phyloP scores from a whole-genome alignment of 345 rosid species.

The Acer negundo region DNA sequence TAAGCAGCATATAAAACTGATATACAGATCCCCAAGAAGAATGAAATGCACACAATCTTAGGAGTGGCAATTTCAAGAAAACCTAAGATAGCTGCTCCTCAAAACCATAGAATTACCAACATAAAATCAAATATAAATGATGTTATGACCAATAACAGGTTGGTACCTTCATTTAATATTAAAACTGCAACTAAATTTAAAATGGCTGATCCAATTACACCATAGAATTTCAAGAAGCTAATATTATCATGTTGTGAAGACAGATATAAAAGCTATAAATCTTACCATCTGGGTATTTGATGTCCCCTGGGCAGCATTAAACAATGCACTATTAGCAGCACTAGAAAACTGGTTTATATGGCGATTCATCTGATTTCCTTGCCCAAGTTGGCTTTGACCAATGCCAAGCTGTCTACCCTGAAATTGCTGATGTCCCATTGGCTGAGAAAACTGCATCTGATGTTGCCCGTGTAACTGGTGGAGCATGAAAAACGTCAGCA shows the following conservation, averaged over 20 bases:
- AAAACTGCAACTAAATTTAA: not conserved
- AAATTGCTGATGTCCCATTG: slow-evolving; percentile 85
- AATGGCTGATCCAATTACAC: not conserved
- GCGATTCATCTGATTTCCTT: slow-evolving; percentile 73
- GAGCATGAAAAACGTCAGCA: not conserved
- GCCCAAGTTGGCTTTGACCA: slow-evolving; percentile 87
- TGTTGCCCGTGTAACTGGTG: slow-evolving; percentile 72
- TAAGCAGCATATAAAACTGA: not conserved
- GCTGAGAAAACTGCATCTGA: slow-evolving; percentile 91
- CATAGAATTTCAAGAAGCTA: not conserved
- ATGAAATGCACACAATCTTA: not conserved
- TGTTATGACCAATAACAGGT: not conserved
- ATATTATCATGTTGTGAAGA: slow-evolving; percentile 6
- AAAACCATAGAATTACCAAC: not conserved
- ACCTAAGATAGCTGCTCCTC: not conserved
- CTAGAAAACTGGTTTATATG: slow-evolving; percentile 79
- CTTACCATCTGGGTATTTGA: slow-evolving; percentile 82
- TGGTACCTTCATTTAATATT: not conserved
- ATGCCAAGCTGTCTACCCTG: slow-evolving; percentile 84
- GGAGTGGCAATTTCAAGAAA: not conserved
- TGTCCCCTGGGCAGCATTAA: slow-evolving; percentile 86
- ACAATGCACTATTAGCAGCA: slow-evolving; percentile 73
- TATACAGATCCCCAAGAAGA: not conserved
- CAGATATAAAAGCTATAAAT: slow-evolving; percentile 18
- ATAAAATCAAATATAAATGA: not conserved